These are phyloP conservation scores for Rubia tinctorum DNA, from an alignment of 305 asterid genomes.

Conservation along the genomic window DNA sequence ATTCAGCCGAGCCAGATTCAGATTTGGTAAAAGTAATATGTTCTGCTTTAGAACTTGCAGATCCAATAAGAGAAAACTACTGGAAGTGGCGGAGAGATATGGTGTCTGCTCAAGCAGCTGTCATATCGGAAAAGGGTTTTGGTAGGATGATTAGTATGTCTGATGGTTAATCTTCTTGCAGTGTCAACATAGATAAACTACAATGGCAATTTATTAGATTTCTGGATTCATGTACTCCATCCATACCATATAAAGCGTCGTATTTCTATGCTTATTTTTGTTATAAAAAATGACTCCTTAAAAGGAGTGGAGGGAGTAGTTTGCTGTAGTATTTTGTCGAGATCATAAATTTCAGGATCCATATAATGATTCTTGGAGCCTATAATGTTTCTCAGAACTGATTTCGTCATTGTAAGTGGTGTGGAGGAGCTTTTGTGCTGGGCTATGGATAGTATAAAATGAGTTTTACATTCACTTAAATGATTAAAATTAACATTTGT, in stretches of 20 bases:
- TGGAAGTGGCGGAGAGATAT: constrained; percentile 44
- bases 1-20: constrained; percentile 20
- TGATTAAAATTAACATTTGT: too few relatives aligned
- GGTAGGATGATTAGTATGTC: constrained; percentile 18
- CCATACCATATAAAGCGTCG: background rate
- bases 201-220: background rate
- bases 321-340: background rate
- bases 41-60: constrained; percentile 31
- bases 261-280: background rate
- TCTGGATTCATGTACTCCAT: background rate
- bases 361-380: background rate
- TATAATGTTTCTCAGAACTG: background rate
- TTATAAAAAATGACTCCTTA: background rate
- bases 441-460: background rate
- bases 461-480: background rate
- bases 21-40: constrained; percentile 21
- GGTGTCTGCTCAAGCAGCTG: constrained; percentile 12
- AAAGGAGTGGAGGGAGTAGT: too few relatives aligned
- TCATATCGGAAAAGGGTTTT: background rate
- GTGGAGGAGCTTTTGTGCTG: background rate
- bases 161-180: background rate
- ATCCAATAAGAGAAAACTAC: constrained; percentile 38
- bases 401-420: background rate
- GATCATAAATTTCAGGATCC: background rate
- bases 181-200: background rate